Evolutionary conservation across 805 yeast genomes (phyloP).

Genomic region (Kazachstania taianensis): DNA sequence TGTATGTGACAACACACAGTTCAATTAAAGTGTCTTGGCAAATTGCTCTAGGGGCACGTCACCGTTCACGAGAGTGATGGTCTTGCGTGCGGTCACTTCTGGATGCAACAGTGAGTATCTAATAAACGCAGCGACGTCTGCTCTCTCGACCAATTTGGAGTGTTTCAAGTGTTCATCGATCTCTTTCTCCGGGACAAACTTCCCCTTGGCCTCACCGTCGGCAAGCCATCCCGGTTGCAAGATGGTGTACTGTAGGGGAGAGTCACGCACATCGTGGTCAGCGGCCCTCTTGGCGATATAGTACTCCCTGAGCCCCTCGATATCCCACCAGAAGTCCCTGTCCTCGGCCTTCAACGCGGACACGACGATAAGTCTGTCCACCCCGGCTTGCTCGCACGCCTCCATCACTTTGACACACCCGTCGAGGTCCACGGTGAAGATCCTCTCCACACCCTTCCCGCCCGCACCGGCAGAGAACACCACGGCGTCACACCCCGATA

Average conservation of each 20-base stretch:
- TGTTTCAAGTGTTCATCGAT: conserved; percentile 11
- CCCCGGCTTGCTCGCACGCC: conserved; percentile 37
- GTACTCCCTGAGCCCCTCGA: conserved; percentile 35
- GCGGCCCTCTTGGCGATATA: conserved; percentile 56
- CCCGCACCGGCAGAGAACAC: conserved; percentile 57
- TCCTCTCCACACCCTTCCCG: conserved; percentile 39
- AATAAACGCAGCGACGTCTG: conserved; percentile 45
- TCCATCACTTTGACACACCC: conserved; percentile 50
- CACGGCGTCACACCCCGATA: conserved; percentile 44
- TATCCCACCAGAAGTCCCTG: conserved; percentile 35
- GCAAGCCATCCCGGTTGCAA: conserved; percentile 39
- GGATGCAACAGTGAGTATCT: conserved; percentile 30
- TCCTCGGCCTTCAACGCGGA: conserved; percentile 49
- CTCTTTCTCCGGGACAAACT: conserved; percentile 20
- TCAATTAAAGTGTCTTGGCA: conserved; percentile 4
- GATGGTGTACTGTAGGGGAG: conserved; percentile 43
- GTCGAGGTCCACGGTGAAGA: conserved; percentile 49
- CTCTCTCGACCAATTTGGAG: conserved; percentile 27
- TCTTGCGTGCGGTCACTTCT: conserved; percentile 33
- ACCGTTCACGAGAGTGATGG: conserved; percentile 38
- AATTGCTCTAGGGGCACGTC: conserved; percentile 23
- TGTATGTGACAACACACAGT: not conserved
- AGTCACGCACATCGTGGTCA: conserved; percentile 36
- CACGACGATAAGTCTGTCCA: conserved; percentile 40
- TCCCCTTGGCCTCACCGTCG: conserved; percentile 32